Evolutionary conservation across 1,284 basidiomycete genomes (phyloP), one percentile per base, ranked within the genome.

Genomic region (Ceratobasidium sp.): DNA sequence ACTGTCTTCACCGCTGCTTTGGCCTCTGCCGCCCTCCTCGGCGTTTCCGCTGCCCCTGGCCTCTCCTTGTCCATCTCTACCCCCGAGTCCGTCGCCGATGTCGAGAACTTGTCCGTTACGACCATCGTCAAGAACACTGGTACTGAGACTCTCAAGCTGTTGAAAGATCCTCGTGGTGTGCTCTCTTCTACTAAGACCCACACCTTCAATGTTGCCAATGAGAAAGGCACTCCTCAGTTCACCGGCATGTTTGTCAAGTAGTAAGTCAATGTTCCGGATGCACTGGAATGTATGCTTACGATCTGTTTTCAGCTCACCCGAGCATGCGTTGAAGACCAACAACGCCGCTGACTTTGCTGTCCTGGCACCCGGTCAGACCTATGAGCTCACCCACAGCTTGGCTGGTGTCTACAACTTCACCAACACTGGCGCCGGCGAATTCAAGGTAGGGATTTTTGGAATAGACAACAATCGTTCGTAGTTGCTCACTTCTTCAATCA

Each of bases 41-140:
- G 52, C 25, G 64, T 67, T 32, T 67, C 64, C 22, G 64, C 64
- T 15, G 64, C 64, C 29, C 64, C 64, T 7, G 52, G 64, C 27
- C 64, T 67, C 34, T 54, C 52, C 15, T 12, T 67, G 50, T 42
- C 34, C 8, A 43, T 67, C 22, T 0, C 31, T 13, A 82, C 81
- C 58, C 77, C 81, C 45, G 73, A 75, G 10, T 72, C 75, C 31
- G 81, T 83, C 27, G 72, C 76, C 47, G 77, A 76, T 71, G 79
- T 83, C 38, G 76, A 80, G 53, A 79, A 81, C 73, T 74, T 83
- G 64, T 80, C 80, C 73, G 76, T 83, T 56, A 74, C 74, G 29
- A 75, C 82, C 13, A 80, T 80, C 43, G 65, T 84, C 71, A 80
- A 77, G 72, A 84, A 84, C 78, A 82, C 80, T 68, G 83, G 83